Base-by-base conservation (phyloP, 2,329 filamentous ascomycete species). In the Claviceps sp. region DNA sequence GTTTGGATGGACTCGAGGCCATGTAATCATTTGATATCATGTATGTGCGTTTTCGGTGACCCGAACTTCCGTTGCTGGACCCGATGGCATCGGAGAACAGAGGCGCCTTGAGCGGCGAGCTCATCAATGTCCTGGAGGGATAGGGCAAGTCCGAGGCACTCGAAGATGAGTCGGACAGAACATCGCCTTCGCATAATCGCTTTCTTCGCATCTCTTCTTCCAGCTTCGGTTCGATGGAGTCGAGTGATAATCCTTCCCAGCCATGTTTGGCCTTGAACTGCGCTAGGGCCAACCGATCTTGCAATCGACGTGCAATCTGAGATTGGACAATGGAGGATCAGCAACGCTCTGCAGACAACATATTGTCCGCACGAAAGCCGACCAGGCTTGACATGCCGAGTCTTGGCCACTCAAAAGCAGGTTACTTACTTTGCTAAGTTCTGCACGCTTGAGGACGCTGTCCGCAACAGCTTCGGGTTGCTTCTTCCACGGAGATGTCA, bases 211-310 rank as follows among this genome's bases (percentile, higher is more conserved):
- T 76, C 69, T 91, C 81, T 64, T 89, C 80, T 64, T 91, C 85
- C 56, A 91, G 73, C 65, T 84, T 86, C 50, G 88, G 88, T 70
- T 95, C 88, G 70, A 95, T 88, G 55, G 77, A 83, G 65, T 89
- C 87, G 63, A 94, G 80, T 56, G 85, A 87, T 65, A 95, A 78
- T 68, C 93, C 87, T 70, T 96, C 86, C 84, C 89, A 94, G 66
- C 90, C 90, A 72, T 95, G 86, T 70, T 94, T 89, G 59, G 93
- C 89, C 73, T 97, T 97, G 78, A 96, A 93, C 69, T 94, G 93
- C 65, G 93, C 93, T 57, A 97, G 81, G 54, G 93, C 91, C 55
- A 98, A 82, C 57, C 91, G 88, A 73, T 95, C 89, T 72, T 97
- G 89, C 52, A 98, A 76, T 63, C 86, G 86, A 66, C 91, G 79